A percentile compares a stretch with the other conserved stretches of the same genome.
Conservation (phyloP, 768 basidiomycete genomes). For the Piloderma croceum region DNA sequence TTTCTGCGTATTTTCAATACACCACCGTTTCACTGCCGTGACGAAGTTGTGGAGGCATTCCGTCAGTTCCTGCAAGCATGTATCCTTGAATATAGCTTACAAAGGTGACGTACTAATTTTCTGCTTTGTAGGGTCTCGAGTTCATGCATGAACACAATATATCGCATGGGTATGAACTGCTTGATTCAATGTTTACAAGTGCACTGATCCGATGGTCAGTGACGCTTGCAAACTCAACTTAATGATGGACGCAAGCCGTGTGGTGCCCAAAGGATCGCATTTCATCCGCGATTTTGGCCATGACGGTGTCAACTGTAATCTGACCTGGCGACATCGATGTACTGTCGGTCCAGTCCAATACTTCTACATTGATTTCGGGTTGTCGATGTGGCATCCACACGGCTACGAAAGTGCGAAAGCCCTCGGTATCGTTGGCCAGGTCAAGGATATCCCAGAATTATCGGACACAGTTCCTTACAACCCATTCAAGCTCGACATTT, state of each 20-base stretch:
- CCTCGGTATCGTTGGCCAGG: constrained; percentile 15
- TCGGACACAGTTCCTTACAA: constrained; percentile 19
- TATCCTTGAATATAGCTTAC: not conserved
- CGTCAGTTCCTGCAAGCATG: constrained; percentile 17
- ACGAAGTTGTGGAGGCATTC: constrained; percentile 17
- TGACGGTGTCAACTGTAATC: not conserved
- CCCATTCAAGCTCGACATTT: constrained; percentile 27
- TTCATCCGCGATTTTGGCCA: not conserved
- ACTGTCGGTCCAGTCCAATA: constrained; percentile 16
- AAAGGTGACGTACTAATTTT: not conserved
- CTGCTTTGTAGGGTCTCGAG: constrained; percentile 2
- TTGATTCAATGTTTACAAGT: not conserved
- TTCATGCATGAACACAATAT: constrained; percentile 11
- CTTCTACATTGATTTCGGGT: constrained; percentile 25
- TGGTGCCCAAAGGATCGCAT: constrained; percentile 11
- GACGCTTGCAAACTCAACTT: constrained; percentile 15
- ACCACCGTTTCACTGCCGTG: constrained; percentile 14
- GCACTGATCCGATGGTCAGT: not conserved
- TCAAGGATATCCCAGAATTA: constrained; percentile 20
- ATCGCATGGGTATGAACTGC: not conserved
- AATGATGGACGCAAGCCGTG: constrained; percentile 11
- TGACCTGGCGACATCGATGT: not conserved
- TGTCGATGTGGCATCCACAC: constrained; percentile 4
- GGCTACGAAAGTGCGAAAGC: constrained; percentile 1
- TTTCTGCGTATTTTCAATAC: constrained; percentile 3